Conservation (phyloP, 345 rosid species). For the Theobroma cacao region DNA sequence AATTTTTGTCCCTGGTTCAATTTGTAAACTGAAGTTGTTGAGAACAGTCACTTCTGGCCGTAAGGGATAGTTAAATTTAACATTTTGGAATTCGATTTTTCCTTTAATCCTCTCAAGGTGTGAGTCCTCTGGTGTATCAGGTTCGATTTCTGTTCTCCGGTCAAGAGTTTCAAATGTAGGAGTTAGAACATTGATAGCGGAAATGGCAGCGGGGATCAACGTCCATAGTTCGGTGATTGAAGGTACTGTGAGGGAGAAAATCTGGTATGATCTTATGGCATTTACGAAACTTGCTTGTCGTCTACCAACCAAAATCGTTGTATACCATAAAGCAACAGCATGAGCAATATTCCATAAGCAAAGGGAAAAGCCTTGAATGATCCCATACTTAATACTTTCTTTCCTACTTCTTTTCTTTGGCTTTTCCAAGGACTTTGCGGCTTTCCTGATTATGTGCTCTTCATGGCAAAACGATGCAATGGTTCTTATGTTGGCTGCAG, state of each 20-base stretch:
- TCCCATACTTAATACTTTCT: slow-evolving; percentile 50
- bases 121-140: slow-evolving; percentile 32
- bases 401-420: slow-evolving; percentile 39
- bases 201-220: slow-evolving; percentile 49
- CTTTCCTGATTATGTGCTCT: slow-evolving; percentile 45
- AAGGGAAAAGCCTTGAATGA: slow-evolving; percentile 61
- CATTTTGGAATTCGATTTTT: slow-evolving; percentile 38
- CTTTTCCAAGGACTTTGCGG: slow-evolving; percentile 29
- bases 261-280: slow-evolving; percentile 60
- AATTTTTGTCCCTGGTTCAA: slow-evolving; percentile 46
- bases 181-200: slow-evolving; percentile 47
- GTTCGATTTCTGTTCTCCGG: slow-evolving; percentile 48
- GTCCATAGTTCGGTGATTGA: slow-evolving; percentile 76
- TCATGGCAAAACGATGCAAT: slow-evolving; percentile 67
- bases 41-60: slow-evolving; percentile 57
- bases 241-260: slow-evolving; percentile 70
- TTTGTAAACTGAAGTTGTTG: slow-evolving; percentile 41
- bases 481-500: slow-evolving; percentile 54
- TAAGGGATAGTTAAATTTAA: slow-evolving; percentile 51
- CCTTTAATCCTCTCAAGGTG: slow-evolving; percentile 29
- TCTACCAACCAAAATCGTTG: slow-evolving; percentile 33
- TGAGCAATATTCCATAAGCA: slow-evolving; percentile 75
- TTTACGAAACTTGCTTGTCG: slow-evolving; percentile 41
- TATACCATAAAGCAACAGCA: slow-evolving; percentile 69
- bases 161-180: slow-evolving; percentile 59